Base-by-base conservation (phyloP, 108 stramenopile genomes). In the Stephanodiscus minutulus region DNA sequence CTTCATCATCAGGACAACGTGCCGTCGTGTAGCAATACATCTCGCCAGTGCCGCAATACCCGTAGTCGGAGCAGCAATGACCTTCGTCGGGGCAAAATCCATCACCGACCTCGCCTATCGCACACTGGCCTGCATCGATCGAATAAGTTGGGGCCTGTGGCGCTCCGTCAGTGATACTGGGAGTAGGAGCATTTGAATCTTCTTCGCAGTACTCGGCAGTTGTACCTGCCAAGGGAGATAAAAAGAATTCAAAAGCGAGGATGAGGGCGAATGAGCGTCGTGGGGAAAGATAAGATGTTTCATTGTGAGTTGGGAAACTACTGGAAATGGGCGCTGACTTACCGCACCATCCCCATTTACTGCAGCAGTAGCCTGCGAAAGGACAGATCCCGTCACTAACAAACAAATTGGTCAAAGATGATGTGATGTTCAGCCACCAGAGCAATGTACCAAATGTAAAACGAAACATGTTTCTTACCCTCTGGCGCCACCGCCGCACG, bases 21-120 rank as follows among this genome's bases (percentile, higher is more conserved):
- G 52, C 63, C 48, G 68, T 70, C 5, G 54, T 69, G 37, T 61
- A 79, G 61, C 78, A 79, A 46, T 79, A 79, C 15, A 58, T 55
- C 36, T 79, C 71, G 24, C 78, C 78, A 36, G 66, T 44, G n/a
- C 78, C 78, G 39, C 78, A 79, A 58, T 72, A 79, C 0, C 78
- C 78, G 61, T 66, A 72, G 3, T 68, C 50, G 43, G 29, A 35
- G 43, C 78, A 79, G 52, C 78, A 79, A 25, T 72, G 66, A 8
- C 33, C 35, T 29, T 72, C 70, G 39, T 72, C 78, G 1, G 71
- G 54, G 49, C 78, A 79, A 22, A 68, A 61, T 18, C 61, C 78
- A 60, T 79, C 78, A 6, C 78, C 78, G 25, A 22, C 18, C 35
- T 67, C 35, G 5, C 78, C 78, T 18, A 37, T 31, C 2, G 71